phyloP scores from a whole-genome alignment of 2,329 filamentous ascomycete genomes.

The Magnaporthales sp. region DNA sequence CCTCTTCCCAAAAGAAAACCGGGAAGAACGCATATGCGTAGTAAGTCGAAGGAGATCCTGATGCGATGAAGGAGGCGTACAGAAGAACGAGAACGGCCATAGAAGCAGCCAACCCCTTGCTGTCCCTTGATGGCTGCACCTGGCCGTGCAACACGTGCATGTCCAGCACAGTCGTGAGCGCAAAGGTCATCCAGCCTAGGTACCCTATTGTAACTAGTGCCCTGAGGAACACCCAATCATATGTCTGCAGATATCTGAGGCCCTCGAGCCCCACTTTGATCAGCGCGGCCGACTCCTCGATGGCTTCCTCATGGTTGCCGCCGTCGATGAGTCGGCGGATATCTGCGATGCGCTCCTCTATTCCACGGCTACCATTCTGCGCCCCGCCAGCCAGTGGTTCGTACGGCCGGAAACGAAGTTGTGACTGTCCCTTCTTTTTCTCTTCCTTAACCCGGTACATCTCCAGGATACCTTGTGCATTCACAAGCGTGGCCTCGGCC shows the following conservation, averaged over 20 bases:
- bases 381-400: constrained; percentile 52
- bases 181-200: constrained; percentile 91
- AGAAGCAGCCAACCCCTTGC: constrained; percentile 55
- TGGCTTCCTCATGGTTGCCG: constrained; percentile 65
- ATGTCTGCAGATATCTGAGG: constrained; percentile 89
- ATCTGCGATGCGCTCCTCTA: constrained; percentile 56
- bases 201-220: constrained; percentile 86
- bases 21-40: constrained; percentile 91
- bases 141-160: constrained; percentile 73
- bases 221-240: constrained; percentile 94
- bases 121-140: constrained; percentile 53
- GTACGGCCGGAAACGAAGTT: constrained; percentile 73
- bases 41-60: constrained; percentile 73
- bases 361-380: constrained; percentile 36
- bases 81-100: constrained; percentile 66
- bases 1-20: constrained; percentile 93
- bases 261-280: constrained; percentile 73
- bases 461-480: constrained; percentile 80
- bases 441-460: constrained; percentile 95
- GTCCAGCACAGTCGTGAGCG: constrained; percentile 80
- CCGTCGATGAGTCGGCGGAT: constrained; percentile 61
- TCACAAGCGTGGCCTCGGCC: constrained; percentile 74
- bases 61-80: constrained; percentile 71
- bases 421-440: constrained; percentile 60
- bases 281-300: constrained; percentile 66